Percentiles rank a stretch among this genome's conserved stretches.
Evolutionary conservation across 306 rosid species (phyloP).

Genomic region (Leucaena leucocephala): DNA sequence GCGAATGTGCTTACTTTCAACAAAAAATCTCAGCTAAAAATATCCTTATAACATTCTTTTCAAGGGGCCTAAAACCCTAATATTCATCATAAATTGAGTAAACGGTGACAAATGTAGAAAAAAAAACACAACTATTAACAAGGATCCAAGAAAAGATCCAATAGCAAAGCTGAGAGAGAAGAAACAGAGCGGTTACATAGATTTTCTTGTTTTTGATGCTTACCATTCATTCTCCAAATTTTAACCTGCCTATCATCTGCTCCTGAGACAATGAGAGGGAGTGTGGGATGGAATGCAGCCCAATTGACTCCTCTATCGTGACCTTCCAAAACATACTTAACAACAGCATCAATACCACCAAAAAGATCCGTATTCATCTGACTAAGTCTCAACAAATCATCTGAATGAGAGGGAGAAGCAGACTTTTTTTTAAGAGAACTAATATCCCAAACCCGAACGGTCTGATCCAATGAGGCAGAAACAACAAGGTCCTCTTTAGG

Average conservation of each 20-base stretch:
- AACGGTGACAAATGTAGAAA: neutral
- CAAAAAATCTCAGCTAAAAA: neutral
- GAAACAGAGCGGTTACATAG: neutral
- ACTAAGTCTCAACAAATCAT: conserved; percentile 83
- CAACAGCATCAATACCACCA: conserved; percentile 95
- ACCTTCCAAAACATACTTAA: conserved; percentile 96
- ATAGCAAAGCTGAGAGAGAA: neutral
- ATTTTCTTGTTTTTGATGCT: neutral
- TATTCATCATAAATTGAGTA: neutral
- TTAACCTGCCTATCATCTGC: conserved; percentile 99
- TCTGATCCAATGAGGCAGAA: conserved; percentile 95
- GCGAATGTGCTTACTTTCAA: neutral
- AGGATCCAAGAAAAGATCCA: neutral
- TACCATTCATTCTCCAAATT: conserved; percentile 98
- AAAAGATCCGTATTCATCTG: conserved; percentile 97
- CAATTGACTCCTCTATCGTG: conserved; percentile 99
- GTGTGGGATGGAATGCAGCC: conserved; percentile 95
- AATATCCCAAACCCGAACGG: conserved; percentile 97
- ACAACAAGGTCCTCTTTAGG: conserved; percentile 94
- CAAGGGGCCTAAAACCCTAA: neutral
- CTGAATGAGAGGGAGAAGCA: conserved; percentile 73
- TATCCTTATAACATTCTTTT: neutral
- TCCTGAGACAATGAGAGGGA: conserved; percentile 95
- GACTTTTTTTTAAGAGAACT: conserved; percentile 86
- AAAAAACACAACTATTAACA: neutral